A percentile compares a stretch with the other conserved stretches of the same genome.
These are phyloP conservation scores for Rossbeevera mucosa DNA, from an alignment of 768 basidiomycete species.

Conservation along the genomic window DNA sequence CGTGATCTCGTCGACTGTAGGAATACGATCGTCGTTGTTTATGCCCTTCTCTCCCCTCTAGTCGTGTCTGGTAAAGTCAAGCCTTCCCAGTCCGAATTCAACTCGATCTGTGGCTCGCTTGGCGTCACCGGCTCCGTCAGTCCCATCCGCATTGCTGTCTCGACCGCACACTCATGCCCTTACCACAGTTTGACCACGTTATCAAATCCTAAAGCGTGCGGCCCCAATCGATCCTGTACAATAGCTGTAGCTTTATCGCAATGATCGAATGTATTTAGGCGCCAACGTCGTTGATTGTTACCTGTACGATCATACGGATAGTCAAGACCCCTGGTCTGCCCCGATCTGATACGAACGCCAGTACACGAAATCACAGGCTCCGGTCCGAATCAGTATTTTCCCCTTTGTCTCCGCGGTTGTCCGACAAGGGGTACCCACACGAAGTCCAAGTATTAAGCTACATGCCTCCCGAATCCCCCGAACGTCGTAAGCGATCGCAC, in stretches of 20 bases:
- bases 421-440: neutral
- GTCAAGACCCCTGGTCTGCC: neutral
- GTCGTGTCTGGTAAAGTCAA: conserved; percentile 44
- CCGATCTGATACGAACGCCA: neutral
- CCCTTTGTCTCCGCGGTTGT: neutral
- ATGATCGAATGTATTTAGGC: conserved; percentile 1
- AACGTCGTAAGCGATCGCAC: neutral
- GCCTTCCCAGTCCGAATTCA: conserved; percentile 49
- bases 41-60: conserved; percentile 18
- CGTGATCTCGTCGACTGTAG: conserved; percentile 14
- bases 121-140: conserved; percentile 36
- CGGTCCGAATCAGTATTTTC: neutral
- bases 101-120: conserved; percentile 41
- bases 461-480: neutral
- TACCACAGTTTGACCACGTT: neutral
- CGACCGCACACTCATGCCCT: neutral
- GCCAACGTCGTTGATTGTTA: neutral
- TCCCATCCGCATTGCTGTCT: neutral
- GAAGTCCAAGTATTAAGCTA: neutral
- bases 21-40: neutral
- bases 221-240: conserved; percentile 4
- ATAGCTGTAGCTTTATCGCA: conserved; percentile 10
- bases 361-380: neutral
- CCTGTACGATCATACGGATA: neutral
- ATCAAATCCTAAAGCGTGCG: neutral